These are phyloP conservation scores for Erysimum cheiri DNA, from an alignment of 441 rosid species.

Conservation along the genomic window DNA sequence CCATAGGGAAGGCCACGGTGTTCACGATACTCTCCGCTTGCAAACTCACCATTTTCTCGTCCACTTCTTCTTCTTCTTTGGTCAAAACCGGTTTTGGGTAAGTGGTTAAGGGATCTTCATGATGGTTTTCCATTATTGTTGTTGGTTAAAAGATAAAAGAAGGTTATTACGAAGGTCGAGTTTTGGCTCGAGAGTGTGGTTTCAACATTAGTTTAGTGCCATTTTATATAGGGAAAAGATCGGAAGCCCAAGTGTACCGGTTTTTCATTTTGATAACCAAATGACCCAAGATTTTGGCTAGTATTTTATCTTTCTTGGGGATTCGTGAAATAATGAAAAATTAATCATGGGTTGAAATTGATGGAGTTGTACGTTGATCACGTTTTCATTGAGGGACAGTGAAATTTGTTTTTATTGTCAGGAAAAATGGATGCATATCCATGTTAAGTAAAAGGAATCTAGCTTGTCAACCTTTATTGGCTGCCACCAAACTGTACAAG, in stretches of 20 bases:
- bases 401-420: no score
- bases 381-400: no score
- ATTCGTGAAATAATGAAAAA: not conserved
- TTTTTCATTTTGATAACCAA: not conserved
- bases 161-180: not conserved
- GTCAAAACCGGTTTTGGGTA: conserved; percentile 20
- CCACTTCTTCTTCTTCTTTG: conserved; percentile 28
- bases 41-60: conserved; percentile 37
- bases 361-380: no score
- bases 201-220: not conserved
- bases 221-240: conserved; percentile 12
- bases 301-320: not conserved
- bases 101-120: conserved; percentile 23
- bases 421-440: no score
- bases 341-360: not conserved
- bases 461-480: no score
- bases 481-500: no score
- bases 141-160: not conserved
- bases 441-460: no score
- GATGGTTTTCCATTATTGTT: conserved; percentile 31
- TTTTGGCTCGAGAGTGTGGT: conserved; percentile 1
- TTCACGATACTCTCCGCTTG: conserved; percentile 33
- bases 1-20: conserved; percentile 42
- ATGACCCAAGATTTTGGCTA: not conserved
- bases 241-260: not conserved